phyloP scores from a whole-genome alignment of 2,329 filamentous ascomycete species.

The Venturia oleaginea region DNA sequence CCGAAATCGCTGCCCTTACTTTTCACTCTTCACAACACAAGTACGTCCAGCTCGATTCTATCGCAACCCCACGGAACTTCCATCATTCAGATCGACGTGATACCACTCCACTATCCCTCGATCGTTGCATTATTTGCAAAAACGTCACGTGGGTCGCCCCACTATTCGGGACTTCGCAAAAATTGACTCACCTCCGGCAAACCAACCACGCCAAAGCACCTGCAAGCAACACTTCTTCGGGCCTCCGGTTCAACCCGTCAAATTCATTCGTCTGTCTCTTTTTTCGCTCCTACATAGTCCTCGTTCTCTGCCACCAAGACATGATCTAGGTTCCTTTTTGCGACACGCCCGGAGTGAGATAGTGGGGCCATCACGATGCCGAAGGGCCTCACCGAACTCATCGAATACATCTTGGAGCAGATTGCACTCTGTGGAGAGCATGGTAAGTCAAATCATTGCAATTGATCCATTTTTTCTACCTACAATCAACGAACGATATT shows the following conservation, averaged over 20 bases:
- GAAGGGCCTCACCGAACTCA: constrained; percentile 45
- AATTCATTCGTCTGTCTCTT: not conserved
- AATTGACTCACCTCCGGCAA: not conserved
- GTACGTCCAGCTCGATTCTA: not conserved
- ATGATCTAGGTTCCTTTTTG: not conserved
- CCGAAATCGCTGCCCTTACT: not conserved
- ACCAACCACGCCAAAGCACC: not conserved
- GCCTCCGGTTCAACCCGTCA: not conserved
- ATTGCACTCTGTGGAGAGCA: constrained; percentile 49
- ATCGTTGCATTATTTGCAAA: not conserved
- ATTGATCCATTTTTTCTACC: not conserved
- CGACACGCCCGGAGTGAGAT: not conserved
- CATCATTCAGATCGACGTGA: not conserved
- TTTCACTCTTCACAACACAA: not conserved
- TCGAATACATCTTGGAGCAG: constrained; percentile 49
- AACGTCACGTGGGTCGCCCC: not conserved
- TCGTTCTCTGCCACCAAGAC: not conserved
- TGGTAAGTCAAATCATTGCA: constrained; percentile 33
- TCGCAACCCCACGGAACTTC: not conserved
- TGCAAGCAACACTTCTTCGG: not conserved
- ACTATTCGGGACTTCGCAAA: not conserved
- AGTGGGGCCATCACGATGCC: constrained; percentile 29
- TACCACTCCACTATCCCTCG: not conserved
- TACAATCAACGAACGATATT: no score
- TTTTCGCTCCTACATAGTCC: not conserved